phyloP scores from a whole-genome alignment of 1,139 yeast species.

The Wickerhamomyces sp. region DNA sequence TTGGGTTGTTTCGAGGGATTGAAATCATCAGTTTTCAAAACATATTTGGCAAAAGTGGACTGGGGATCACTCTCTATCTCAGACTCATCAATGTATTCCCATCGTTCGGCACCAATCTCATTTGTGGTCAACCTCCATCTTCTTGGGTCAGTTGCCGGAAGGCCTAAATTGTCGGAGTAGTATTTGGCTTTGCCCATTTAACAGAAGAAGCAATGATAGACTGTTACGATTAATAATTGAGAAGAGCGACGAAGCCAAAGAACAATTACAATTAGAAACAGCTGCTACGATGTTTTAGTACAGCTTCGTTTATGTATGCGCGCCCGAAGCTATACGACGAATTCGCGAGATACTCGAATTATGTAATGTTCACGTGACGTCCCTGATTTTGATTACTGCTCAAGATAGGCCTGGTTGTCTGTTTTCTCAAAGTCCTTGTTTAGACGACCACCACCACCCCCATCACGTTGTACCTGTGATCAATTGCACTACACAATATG shows the following conservation, averaged over 20 bases:
- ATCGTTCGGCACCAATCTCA: conserved; percentile 70
- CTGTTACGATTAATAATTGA: no score
- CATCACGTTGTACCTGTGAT: neutral
- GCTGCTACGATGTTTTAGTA: no score
- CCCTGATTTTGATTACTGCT: no score
- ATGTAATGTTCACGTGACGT: no score
- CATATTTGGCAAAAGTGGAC: conserved; percentile 53
- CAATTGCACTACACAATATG: neutral
- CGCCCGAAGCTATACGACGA: no score
- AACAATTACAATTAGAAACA: no score
- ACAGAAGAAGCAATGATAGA: no score
- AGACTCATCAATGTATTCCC: conserved; percentile 61
- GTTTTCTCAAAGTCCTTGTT: neutral
- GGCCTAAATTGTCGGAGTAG: conserved; percentile 61
- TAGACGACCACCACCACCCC: neutral
- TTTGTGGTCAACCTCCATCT: conserved; percentile 76
- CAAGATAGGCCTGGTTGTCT: neutral
- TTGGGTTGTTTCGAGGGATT: conserved; percentile 35
- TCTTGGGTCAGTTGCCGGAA: conserved; percentile 61
- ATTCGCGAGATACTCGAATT: no score
- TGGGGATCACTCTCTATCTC: conserved; percentile 42
- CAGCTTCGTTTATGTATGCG: no score
- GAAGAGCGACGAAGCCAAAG: no score
- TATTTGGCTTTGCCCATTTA: conserved; percentile 2
- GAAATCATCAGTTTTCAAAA: conserved; percentile 41